Evolutionary conservation across 2,329 filamentous ascomycete genomes (phyloP).

Genomic region (Fusarium lyarnte): DNA sequence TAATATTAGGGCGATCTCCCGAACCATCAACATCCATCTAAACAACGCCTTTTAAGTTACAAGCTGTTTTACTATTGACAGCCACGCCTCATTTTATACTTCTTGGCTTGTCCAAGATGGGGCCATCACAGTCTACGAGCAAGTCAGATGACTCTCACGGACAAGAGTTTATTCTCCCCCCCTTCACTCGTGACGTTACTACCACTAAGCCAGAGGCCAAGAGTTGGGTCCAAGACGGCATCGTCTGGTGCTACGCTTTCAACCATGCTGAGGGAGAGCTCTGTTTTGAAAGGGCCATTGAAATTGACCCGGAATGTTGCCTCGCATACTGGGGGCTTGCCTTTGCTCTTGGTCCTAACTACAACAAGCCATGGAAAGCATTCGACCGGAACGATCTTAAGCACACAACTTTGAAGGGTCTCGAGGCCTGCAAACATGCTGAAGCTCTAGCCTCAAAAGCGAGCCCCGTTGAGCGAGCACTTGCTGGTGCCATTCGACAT

Average conservation of each 20-base stretch:
- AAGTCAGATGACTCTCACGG: constrained; percentile 1
- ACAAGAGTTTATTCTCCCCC: constrained; percentile 37
- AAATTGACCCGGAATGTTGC: constrained; percentile 61
- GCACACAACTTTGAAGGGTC: constrained; percentile 26
- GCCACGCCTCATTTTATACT: neutral
- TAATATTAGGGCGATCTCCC: constrained; percentile 22
- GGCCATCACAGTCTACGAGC: constrained; percentile 8
- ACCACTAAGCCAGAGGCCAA: constrained; percentile 63
- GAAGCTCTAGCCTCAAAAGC: constrained; percentile 22
- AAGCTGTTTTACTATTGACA: neutral
- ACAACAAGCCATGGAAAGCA: constrained; percentile 73
- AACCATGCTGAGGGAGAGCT: constrained; percentile 73
- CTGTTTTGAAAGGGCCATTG: constrained; percentile 68
- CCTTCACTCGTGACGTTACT: constrained; percentile 57
- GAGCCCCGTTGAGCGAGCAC: constrained; percentile 61
- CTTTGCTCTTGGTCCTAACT: constrained; percentile 76
- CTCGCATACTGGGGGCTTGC: constrained; percentile 75
- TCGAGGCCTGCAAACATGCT: constrained; percentile 26
- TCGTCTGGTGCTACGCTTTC: constrained; percentile 76
- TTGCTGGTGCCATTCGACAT: constrained; percentile 69
- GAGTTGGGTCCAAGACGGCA: constrained; percentile 72
- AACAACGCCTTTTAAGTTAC: neutral
- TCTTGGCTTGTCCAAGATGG: constrained; percentile 18
- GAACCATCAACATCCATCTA: neutral
- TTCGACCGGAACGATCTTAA: constrained; percentile 39